Conservation (phyloP, 225 moss, liverwort and hornwort species). For the Lunularia cruciata region DNA sequence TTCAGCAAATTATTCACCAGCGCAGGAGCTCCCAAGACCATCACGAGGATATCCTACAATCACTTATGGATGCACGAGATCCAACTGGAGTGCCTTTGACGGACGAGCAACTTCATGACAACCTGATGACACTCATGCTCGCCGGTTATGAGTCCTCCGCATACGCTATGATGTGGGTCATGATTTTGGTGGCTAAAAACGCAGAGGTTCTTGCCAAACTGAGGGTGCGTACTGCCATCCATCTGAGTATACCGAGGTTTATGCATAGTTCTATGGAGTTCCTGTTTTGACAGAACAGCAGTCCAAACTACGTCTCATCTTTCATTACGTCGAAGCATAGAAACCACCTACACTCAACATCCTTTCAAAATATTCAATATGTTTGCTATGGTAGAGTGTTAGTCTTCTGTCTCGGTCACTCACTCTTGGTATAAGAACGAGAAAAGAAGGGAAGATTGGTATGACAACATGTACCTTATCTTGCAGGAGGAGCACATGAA, state of each 20-base stretch:
- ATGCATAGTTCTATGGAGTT: no score
- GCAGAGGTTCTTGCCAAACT: slow-evolving; percentile 21
- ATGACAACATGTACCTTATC: not conserved
- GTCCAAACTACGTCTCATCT: no score
- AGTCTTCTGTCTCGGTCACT: no score
- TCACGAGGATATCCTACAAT: slow-evolving; percentile 15
- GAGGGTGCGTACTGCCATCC: slow-evolving; percentile 1
- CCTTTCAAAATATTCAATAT: no score
- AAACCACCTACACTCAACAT: no score
- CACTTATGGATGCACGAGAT: slow-evolving; percentile 18
- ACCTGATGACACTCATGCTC: slow-evolving; percentile 15
- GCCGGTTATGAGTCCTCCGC: slow-evolving; percentile 26
- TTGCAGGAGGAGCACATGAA: slow-evolving; percentile 22
- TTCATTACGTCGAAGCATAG: no score
- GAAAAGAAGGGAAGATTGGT: not conserved
- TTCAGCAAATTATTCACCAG: not conserved
- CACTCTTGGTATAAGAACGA: no score
- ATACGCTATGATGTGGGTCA: slow-evolving; percentile 26
- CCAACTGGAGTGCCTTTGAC: slow-evolving; percentile 10
- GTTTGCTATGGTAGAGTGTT: no score
- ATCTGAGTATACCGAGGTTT: no score
- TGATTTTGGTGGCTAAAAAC: slow-evolving; percentile 20
- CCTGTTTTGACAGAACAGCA: no score
- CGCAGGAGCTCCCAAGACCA: not conserved
- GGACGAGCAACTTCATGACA: slow-evolving; percentile 20